Evolutionary conservation across 2,329 filamentous ascomycete species (phyloP).

Genomic region (Curvularia eragrostidis): DNA sequence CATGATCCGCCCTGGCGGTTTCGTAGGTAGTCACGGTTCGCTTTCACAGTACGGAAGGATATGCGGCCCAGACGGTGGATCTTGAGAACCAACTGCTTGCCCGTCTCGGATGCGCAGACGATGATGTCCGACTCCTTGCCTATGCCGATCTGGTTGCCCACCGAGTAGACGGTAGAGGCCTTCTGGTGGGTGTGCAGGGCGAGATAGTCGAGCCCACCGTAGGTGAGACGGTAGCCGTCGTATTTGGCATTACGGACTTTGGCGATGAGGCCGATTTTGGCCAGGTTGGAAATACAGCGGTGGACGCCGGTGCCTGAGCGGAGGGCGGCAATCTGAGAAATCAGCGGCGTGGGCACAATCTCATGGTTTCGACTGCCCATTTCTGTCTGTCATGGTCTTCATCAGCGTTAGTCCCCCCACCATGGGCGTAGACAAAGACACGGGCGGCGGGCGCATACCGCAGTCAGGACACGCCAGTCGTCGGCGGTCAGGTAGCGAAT

Average conservation of each 20-base stretch:
- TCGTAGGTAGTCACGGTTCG: conserved; percentile 92
- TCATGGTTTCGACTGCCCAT: conserved; percentile 96
- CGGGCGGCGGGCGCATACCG: conserved; percentile 61
- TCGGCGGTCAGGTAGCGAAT: conserved; percentile 91
- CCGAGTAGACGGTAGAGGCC: conserved; percentile 81
- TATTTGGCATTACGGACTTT: conserved; percentile 96
- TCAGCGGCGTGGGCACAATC: conserved; percentile 88
- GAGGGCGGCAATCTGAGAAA: conserved; percentile 81
- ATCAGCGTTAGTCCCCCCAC: conserved; percentile 48
- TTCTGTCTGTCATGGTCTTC: conserved; percentile 71
- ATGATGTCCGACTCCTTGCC: conserved; percentile 98
- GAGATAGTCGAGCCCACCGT: conserved; percentile 97
- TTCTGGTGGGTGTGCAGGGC: conserved; percentile 88
- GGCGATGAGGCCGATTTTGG: conserved; percentile 89
- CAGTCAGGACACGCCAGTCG: conserved; percentile 94
- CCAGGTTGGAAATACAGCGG: conserved; percentile 85
- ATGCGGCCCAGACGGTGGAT: conserved; percentile 95
- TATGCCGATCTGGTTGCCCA: conserved; percentile 92
- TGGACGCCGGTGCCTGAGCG: conserved; percentile 77
- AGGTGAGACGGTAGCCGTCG: conserved; percentile 95
- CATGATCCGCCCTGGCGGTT: conserved; percentile 82
- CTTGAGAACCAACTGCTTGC: conserved; percentile 84
- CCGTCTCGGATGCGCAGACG: conserved; percentile 82
- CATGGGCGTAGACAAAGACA: conserved; percentile 21
- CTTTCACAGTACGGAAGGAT: conserved; percentile 94